Evolutionary conservation across 371 early-diverging fungal species (phyloP).

Genomic region (Apophysomyces sp.): DNA sequence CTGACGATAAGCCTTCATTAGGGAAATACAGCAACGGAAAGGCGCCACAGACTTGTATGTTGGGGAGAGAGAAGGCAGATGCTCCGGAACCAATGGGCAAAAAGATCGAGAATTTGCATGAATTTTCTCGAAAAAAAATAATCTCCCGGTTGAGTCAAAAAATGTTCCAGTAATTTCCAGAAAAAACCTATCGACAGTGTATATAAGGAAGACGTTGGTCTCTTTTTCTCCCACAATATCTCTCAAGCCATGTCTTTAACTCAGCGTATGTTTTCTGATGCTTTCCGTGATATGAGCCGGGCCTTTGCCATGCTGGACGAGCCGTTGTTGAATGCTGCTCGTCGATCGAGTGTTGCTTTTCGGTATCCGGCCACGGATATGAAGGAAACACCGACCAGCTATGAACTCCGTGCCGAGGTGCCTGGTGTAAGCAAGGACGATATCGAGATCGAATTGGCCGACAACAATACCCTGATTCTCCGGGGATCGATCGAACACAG

Average conservation of each 20-base stretch:
- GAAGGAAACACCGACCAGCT: conserved; percentile 22
- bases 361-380: conserved; percentile 33
- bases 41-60: no score
- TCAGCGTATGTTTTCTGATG: conserved; percentile 30
- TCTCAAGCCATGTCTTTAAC: conserved; percentile 20
- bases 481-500: conserved; percentile 18
- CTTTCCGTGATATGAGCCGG: conserved; percentile 38
- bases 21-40: no score
- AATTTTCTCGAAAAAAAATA: no score
- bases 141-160: no score
- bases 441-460: conserved; percentile 32
- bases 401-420: conserved; percentile 35
- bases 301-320: conserved; percentile 37
- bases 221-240: no score
- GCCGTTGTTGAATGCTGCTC: conserved; percentile 25
- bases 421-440: conserved; percentile 39
- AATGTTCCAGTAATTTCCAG: no score
- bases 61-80: no score
- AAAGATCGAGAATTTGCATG: no score
- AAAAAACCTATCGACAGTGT: no score
- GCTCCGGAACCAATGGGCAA: no score
- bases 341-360: conserved; percentile 10
- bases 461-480: conserved; percentile 26
- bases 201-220: no score
- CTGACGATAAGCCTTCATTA: no score